phyloP scores from a whole-genome alignment of 2,329 filamentous ascomycete species.

The Penicillium occitanis region DNA sequence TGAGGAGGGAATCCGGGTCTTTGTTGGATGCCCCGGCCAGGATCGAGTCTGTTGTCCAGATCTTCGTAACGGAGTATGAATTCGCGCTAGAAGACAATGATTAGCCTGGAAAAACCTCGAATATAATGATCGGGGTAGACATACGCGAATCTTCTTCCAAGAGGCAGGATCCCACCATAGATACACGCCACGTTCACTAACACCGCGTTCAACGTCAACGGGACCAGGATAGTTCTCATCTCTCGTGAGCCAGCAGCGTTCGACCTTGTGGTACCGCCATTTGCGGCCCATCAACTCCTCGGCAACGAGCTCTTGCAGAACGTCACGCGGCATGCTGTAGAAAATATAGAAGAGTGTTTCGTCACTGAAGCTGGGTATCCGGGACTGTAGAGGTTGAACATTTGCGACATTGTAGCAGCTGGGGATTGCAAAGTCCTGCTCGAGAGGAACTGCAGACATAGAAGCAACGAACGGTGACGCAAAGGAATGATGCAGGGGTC shows the following conservation, averaged over 20 bases:
- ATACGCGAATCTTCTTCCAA: slow-evolving; percentile 52
- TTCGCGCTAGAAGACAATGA: slow-evolving; percentile 38
- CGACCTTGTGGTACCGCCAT: slow-evolving; percentile 55
- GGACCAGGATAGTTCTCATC: slow-evolving; percentile 50
- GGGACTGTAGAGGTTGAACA: slow-evolving; percentile 60
- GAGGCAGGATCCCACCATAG: slow-evolving; percentile 51
- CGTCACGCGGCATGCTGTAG: slow-evolving; percentile 65
- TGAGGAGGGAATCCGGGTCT: slow-evolving; percentile 39
- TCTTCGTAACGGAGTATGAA: slow-evolving; percentile 53
- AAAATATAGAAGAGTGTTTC: slow-evolving; percentile 70
- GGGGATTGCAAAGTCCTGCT: slow-evolving; percentile 64
- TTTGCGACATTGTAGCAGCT: slow-evolving; percentile 66
- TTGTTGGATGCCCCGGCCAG: slow-evolving; percentile 35
- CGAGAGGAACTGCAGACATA: slow-evolving; percentile 56
- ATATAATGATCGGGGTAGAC: slow-evolving; percentile 21
- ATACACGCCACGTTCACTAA: slow-evolving; percentile 53
- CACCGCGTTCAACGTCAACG: slow-evolving; percentile 49
- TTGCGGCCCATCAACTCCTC: slow-evolving; percentile 59
- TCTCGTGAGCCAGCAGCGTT: slow-evolving; percentile 53
- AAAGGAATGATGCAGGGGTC: slow-evolving; percentile 63
- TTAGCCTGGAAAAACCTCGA: slow-evolving; percentile 14
- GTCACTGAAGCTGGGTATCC: slow-evolving; percentile 59
- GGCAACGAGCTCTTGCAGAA: slow-evolving; percentile 65
- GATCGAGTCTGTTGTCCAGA: slow-evolving; percentile 49
- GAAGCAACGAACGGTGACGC: slow-evolving; percentile 62